Evolutionary conservation across 257 asterid species (phyloP).

Genomic region (Jaltomata sinuosa): DNA sequence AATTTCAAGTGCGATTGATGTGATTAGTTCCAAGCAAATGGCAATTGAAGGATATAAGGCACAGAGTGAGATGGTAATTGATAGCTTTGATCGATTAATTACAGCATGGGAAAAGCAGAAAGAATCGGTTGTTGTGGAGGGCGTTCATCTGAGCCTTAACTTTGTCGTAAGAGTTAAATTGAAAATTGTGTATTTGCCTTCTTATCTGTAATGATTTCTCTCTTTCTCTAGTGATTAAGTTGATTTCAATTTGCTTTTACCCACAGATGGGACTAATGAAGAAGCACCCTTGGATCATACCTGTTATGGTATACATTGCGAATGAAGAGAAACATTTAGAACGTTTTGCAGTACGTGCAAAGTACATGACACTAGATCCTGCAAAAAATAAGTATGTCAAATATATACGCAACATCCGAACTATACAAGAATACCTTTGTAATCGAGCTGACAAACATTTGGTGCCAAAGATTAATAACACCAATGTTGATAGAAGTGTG

Average conservation of each 20-base stretch:
- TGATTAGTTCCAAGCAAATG: conserved; percentile 59
- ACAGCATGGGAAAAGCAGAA: conserved; percentile 74
- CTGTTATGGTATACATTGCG: conserved; percentile 66
- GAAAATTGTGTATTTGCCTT: neutral
- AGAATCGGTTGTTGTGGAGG: conserved; percentile 79
- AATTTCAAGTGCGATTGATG: conserved; percentile 19
- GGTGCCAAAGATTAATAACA: conserved; percentile 75
- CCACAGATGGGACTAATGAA: conserved; percentile 82
- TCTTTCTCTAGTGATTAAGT: neutral
- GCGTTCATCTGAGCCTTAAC: conserved; percentile 75
- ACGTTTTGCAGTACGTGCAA: conserved; percentile 76
- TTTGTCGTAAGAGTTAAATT: conserved; percentile 44
- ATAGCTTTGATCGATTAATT: conserved; percentile 60
- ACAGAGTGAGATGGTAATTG: conserved; percentile 84
- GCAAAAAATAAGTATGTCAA: conserved; percentile 72
- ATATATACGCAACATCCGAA: conserved; percentile 59
- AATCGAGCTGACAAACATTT: conserved; percentile 68
- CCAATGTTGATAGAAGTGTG: conserved; percentile 67
- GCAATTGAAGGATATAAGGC: conserved; percentile 80
- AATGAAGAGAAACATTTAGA: conserved; percentile 75
- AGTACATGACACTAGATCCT: conserved; percentile 79
- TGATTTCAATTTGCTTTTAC: neutral
- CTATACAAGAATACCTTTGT: conserved; percentile 77
- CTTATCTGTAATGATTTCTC: neutral
- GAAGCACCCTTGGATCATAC: conserved; percentile 71